Base-by-base conservation (phyloP, 768 basidiomycete genomes). In the Hygrocybe punicea region DNA sequence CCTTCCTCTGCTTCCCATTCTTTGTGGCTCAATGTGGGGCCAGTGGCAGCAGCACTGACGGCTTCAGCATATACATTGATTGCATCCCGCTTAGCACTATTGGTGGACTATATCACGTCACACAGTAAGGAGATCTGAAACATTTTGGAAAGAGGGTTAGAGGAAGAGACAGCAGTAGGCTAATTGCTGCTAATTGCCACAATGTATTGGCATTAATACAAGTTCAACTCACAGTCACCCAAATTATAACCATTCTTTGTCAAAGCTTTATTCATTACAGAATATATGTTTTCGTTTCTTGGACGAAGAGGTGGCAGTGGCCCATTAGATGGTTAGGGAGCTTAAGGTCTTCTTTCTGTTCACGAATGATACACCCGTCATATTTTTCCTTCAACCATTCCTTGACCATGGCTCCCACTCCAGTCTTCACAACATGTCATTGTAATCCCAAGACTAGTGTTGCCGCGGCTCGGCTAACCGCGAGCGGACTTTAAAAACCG, bases 1-100 rank as follows among this genome's bases (percentile, higher is more conserved):
- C 17, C 72, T 57, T 46, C 73, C 70, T 16, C 73, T 70, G 52
- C 81, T 25, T 75, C 71, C 71, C 84, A 86, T 40, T 80, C 85
- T 17, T 82, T 82, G 47, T 90, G 89, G 55, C 85, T 83, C 69
- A 84, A 83, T 57, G 76, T 78, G 3, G 85, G 82, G 33, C 79
- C 80, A 3, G 90, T 81, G n/a, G n/a, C n/a, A 0, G 94, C 85
- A 6, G 85, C 86, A 60, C 84, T 87, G 59, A 99, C 84, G 17
- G 98, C 93, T 65, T 99, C 97, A 2, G 97, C 97, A 66, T 98
- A 99, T 4, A 94, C 94, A 69, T 98, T 97, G 11, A 98, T 87
- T 0, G 97, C 96, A 64, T 91, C 89, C 23, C 95, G 85, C 74
- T 96, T 97, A 4, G 93, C 89, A 57, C 89, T 82, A 60, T 99